A percentile compares a stretch with the other conserved stretches of the same genome.
Evolutionary conservation across 2,329 filamentous ascomycete species (phyloP).

Genomic region (Monosporascus ibericus): DNA sequence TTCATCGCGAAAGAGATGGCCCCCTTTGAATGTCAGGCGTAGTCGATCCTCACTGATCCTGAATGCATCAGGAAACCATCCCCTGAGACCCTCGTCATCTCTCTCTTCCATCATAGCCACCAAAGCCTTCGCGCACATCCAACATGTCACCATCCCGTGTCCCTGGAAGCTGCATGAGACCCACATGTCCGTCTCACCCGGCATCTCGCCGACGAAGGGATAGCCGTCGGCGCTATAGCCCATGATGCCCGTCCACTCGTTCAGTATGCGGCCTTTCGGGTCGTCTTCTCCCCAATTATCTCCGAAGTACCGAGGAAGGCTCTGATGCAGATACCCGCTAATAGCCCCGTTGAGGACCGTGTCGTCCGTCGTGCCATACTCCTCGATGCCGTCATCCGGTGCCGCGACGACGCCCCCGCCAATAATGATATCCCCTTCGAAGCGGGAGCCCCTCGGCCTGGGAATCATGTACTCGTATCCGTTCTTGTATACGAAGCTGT

Average conservation of each 20-base stretch:
- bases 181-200: conserved; percentile 42
- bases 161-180: conserved; percentile 57
- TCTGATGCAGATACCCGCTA: conserved; percentile 38
- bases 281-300: conserved; percentile 40
- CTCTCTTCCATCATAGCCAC: conserved; percentile 43
- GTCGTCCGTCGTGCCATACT: conserved; percentile 54
- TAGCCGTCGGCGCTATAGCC: conserved; percentile 47
- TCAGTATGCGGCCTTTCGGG: conserved; percentile 32
- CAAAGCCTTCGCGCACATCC: conserved; percentile 53
- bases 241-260: conserved; percentile 52
- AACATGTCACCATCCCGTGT: conserved; percentile 60
- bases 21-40: conserved; percentile 27
- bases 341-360: conserved; percentile 42
- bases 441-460: conserved; percentile 37
- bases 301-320: conserved; percentile 46
- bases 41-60: conserved; percentile 40
- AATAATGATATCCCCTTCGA: conserved; percentile 51
- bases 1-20: neutral
- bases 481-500: conserved; percentile 53
- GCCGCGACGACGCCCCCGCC: conserved; percentile 49
- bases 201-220: conserved; percentile 46
- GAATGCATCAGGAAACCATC: conserved; percentile 51
- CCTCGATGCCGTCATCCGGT: conserved; percentile 33
- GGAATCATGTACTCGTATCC: conserved; percentile 66
- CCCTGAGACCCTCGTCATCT: conserved; percentile 25